These are phyloP conservation scores for Phialophora chinensis DNA, from an alignment of 2,329 filamentous ascomycete genomes.

Conservation along the genomic window DNA sequence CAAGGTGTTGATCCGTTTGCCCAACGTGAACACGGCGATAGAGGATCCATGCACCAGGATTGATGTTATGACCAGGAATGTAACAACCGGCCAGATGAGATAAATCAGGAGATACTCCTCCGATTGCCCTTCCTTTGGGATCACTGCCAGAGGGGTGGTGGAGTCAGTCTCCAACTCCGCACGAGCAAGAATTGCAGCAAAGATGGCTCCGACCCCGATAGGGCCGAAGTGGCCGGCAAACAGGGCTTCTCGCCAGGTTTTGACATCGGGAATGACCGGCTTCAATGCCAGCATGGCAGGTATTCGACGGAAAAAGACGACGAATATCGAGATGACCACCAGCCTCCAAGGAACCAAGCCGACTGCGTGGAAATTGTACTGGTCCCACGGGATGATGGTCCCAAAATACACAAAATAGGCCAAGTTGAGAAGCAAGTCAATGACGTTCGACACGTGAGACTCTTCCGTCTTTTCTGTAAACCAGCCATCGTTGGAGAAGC, in stretches of 20 bases:
- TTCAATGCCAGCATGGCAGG: conserved; percentile 92
- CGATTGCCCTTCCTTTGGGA: conserved; percentile 53
- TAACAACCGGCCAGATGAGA: conserved; percentile 93
- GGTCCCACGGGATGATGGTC: conserved; percentile 94
- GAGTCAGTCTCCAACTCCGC: conserved; percentile 82
- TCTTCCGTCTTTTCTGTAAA: conserved; percentile 98
- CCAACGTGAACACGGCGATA: conserved; percentile 94
- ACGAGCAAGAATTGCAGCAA: conserved; percentile 88
- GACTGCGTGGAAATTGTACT: conserved; percentile 77
- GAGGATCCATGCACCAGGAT: conserved; percentile 98
- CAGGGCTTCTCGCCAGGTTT: conserved; percentile 95
- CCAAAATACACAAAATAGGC: conserved; percentile 98
- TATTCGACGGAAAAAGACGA: conserved; percentile 93
- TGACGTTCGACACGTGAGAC: conserved; percentile 98
- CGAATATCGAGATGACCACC: conserved; percentile 89
- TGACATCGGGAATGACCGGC: conserved; percentile 92
- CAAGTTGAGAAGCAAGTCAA: conserved; percentile 95
- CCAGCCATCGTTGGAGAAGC: conserved; percentile 99
- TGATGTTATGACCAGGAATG: conserved; percentile 90
- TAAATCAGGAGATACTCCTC: conserved; percentile 75
- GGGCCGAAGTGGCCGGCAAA: conserved; percentile 98
- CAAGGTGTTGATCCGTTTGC: conserved; percentile 96
- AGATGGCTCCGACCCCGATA: conserved; percentile 95
- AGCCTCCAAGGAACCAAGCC: conserved; percentile 86
- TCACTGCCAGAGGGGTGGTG: conserved; percentile 75